Base-by-base conservation (phyloP, 2,329 filamentous ascomycete genomes). In the Calonectria honghensis region DNA sequence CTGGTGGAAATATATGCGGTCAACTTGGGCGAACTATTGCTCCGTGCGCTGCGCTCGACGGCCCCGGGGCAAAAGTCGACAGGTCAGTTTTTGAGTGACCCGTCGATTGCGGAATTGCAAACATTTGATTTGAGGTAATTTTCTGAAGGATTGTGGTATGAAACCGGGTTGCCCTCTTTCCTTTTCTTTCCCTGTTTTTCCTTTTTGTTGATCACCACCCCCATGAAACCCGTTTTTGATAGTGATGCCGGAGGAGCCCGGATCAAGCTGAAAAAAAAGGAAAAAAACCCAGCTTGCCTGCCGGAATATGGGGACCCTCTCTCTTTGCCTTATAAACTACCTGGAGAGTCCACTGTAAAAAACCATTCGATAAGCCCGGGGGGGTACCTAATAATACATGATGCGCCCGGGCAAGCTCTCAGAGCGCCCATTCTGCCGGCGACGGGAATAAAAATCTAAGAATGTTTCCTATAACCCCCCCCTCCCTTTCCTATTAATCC, bases 21-120 rank as follows among this genome's bases (percentile, higher is more conserved):
- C 57, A 27, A 63, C 13, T 45, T 63, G 57, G 57, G 57, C 57
- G 57, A 63, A 63, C 57, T 29, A 63, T n/a, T 63, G 57, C 57
- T 63, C 57, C 37, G 57, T 63, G 57, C 57, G 57, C 41, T 48
- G 11, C 24, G 35, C 31, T 59, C n/a, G 54, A 59, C 20, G 31
- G 32, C 32, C 32, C 31, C 31, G 18, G 31, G 31, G 54, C 51
- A 27, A 18, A 24, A 63, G 35, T 48, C 35, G 57, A 63, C 57
- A 63, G 35, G 57, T 63, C 57, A 63, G 57, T 41, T 63, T 63
- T 27, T 39, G 5, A 11, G 9, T 18, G n/a, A 16, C 32, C n/a
- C 37, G 54, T n/a, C 20, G 3, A 27, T 27, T n/a, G 31, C 37
- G 57, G 35, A 13, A 39, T 37, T 37, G 57, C 32, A 37, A 14